These are phyloP conservation scores for Uronychia binucleata DNA, from an alignment of 73 alveolate species.

Conservation along the genomic window DNA sequence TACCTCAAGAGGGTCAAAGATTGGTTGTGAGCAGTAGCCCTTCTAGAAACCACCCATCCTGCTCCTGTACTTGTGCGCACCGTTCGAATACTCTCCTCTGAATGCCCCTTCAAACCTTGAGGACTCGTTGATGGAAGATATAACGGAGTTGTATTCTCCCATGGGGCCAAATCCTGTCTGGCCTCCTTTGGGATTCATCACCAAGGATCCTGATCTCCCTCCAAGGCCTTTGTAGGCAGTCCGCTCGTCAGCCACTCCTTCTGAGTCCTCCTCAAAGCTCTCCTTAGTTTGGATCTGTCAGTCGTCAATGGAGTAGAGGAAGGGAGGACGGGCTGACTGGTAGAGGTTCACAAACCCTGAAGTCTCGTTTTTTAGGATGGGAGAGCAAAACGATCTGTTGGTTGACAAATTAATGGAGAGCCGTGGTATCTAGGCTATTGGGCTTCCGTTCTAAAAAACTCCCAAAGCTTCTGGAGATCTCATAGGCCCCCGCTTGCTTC, in stretches of 20 bases:
- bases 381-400: neutral
- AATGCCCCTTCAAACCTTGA: neutral
- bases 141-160: neutral
- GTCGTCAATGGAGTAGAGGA: neutral
- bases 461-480: too few relatives aligned
- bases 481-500: too few relatives aligned
- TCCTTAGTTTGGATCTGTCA: neutral
- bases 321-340: neutral
- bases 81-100: neutral
- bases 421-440: too few relatives aligned
- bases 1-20: too few relatives aligned
- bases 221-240: neutral
- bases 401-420: neutral
- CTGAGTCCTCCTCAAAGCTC: neutral
- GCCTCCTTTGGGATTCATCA: too few relatives aligned
- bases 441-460: too few relatives aligned
- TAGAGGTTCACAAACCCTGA: neutral
- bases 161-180: too few relatives aligned
- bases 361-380: neutral
- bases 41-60: too few relatives aligned
- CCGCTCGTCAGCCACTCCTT: neutral
- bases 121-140: neutral
- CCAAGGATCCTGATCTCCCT: neutral
- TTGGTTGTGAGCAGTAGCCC: too few relatives aligned
- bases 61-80: neutral